Evolutionary conservation across 257 asterid species (phyloP), one percentile per base, ranked within the genome.

Genomic region (Lavandula angustifolia): DNA sequence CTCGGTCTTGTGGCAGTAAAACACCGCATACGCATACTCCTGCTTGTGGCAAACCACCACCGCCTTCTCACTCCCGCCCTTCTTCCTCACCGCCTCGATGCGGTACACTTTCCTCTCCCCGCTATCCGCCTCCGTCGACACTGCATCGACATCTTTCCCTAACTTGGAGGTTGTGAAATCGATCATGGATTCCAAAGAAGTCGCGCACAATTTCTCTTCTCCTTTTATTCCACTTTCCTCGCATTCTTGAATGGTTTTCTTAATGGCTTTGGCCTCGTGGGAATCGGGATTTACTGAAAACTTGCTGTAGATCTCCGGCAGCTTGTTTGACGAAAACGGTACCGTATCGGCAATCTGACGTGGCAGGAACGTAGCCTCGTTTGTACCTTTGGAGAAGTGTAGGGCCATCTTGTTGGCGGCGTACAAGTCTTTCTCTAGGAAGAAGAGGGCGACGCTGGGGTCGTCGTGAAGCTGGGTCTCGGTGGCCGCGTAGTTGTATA

Each of bases 121-220:
- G 6, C 43, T 53, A 8, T 80, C 76, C 9, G 87, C 72, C 5
- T 59, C 68, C 4, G 97, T 92, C 3, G 97, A 82, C 1, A 92
- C 35, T 13, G 89, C 96, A 13, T 50, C 47, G 9, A 79, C 83
- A 6, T 77, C 76, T 11, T 68, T 76, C 2, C 97, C 99, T 4
- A 87, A 49, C 61, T 77, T 82, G 49, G 87, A 82, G 10, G 80
- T 72, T 73, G 69, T 76, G 83, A 85, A 92, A 68, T 92, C 95
- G 0, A 92, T 60, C 97, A 89, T 92, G 58, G 99, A 81, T 57
- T 92, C 94, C 61, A 92, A 34, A 9, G 96, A 89, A 49, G 99
- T 89, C 1, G 94, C 89, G 31, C 99, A 89, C 0, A 78, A 52
- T 34, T 82, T 85, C 67, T 85, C 94, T 43, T 92, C 95, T 6